phyloP scores from a whole-genome alignment of 495 filamentous ascomycete species.

The Podospora fimiseda region DNA sequence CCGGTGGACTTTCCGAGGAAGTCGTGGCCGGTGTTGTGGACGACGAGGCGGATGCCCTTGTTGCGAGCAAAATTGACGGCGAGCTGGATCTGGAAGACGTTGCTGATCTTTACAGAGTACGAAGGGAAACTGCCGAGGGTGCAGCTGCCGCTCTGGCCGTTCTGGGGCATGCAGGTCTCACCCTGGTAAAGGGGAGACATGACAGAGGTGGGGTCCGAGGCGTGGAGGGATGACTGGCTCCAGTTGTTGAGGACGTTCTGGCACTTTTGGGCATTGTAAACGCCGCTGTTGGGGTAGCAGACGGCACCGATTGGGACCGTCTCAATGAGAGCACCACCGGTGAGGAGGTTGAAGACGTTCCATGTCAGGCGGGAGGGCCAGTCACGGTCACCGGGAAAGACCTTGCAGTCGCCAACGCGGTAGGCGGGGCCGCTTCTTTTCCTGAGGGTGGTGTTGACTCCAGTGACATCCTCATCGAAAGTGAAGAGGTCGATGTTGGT shows the following conservation, averaged over 20 bases:
- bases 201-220: slow-evolving; percentile 12
- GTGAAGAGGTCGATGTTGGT: slow-evolving; percentile 11
- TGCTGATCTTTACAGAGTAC: slow-evolving; percentile 53
- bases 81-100: slow-evolving; percentile 48
- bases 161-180: slow-evolving; percentile 33
- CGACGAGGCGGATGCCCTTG: slow-evolving; percentile 48
- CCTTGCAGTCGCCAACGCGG: slow-evolving; percentile 36
- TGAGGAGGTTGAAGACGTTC: slow-evolving; percentile 37
- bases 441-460: not conserved
- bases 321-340: slow-evolving; percentile 25
- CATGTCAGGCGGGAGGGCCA: slow-evolving; percentile 42
- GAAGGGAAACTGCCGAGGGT: slow-evolving; percentile 51
- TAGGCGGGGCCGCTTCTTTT: not conserved
- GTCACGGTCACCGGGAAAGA: slow-evolving; percentile 39
- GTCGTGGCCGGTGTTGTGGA: slow-evolving; percentile 66
- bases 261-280: slow-evolving; percentile 39
- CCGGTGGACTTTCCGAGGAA: slow-evolving; percentile 49
- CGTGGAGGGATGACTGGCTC: slow-evolving; percentile 15
- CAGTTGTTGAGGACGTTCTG: slow-evolving; percentile 28
- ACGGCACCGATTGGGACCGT: slow-evolving; percentile 26
- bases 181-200: slow-evolving; percentile 22
- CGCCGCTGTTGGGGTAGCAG: slow-evolving; percentile 42
- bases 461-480: slow-evolving; percentile 4
- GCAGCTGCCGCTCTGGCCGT: slow-evolving; percentile 36
- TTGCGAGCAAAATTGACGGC: slow-evolving; percentile 58